phyloP scores from a whole-genome alignment of 805 yeast species.

The Saturnispora diversa region DNA sequence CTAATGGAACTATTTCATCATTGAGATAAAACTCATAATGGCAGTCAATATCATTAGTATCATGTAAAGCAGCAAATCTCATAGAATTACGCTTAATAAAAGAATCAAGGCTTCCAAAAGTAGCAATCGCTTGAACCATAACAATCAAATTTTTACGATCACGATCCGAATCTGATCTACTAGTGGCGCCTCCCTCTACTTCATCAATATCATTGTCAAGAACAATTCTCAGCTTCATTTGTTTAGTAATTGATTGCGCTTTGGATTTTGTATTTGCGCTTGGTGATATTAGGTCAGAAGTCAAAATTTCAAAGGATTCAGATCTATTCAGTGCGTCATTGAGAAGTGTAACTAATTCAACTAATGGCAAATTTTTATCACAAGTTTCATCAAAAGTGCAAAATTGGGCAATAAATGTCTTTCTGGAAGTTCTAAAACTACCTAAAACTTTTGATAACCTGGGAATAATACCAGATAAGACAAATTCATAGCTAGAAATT shows the following conservation, averaged over 20 bases:
- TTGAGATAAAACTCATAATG: conserved; percentile 50
- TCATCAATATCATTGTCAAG: conserved; percentile 14
- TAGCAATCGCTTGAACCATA: conserved; percentile 55
- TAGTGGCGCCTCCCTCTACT: not conserved
- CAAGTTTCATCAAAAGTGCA: conserved; percentile 31
- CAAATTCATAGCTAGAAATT: conserved; percentile 69
- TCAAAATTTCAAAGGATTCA: conserved; percentile 65
- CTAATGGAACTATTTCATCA: conserved; percentile 51
- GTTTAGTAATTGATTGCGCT: conserved; percentile 61
- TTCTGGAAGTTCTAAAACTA: conserved; percentile 29
- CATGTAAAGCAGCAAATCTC: conserved; percentile 22
- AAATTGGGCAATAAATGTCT: conserved; percentile 35
- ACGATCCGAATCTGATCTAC: conserved; percentile 27
- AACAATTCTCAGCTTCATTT: conserved; percentile 50
- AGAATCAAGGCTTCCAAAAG: conserved; percentile 43
- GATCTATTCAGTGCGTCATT: conserved; percentile 69
- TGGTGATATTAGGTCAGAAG: conserved; percentile 17
- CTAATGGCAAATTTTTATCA: conserved; percentile 30
- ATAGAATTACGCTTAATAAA: conserved; percentile 38
- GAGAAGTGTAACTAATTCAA: conserved; percentile 44
- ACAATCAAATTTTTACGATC: conserved; percentile 25
- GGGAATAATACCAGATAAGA: conserved; percentile 56
- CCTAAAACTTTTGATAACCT: conserved; percentile 33
- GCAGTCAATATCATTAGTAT: conserved; percentile 21
- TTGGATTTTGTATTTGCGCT: conserved; percentile 26